phyloP scores from a whole-genome alignment of 495 filamentous ascomycete genomes.

The Neurospora hispaniola region DNA sequence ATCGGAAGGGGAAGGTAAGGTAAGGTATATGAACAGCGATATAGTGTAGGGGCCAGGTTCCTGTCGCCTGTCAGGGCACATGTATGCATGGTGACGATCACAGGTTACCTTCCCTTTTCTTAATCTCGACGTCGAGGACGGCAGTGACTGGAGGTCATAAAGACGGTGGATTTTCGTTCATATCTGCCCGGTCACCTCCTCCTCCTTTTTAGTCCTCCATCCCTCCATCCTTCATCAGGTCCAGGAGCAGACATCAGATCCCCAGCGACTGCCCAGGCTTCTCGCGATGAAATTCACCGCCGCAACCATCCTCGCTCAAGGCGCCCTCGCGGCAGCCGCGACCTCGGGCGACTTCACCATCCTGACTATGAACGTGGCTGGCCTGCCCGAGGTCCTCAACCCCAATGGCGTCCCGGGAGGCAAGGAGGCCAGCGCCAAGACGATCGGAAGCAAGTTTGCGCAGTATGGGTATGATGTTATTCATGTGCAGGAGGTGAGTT shows the following conservation, averaged over 20 bases:
- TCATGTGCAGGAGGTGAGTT: constrained; percentile 46
- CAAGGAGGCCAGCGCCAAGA: constrained; percentile 38
- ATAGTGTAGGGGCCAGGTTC: neutral
- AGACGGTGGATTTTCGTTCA: neutral
- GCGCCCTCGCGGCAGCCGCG: neutral
- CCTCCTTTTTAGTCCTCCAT: neutral
- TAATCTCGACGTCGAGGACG: neutral
- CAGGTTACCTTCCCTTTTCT: neutral
- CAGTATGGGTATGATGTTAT: constrained; percentile 47
- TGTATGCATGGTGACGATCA: neutral
- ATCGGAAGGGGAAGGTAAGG: neutral
- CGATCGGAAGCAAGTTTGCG: constrained; percentile 39
- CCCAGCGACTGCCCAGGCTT: neutral
- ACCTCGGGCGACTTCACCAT: constrained; percentile 35
- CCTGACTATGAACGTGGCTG: constrained; percentile 51
- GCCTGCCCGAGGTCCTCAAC: constrained; percentile 44
- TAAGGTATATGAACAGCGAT: neutral
- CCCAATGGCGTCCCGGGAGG: constrained; percentile 42
- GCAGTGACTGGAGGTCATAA: neutral
- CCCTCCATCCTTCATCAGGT: neutral
- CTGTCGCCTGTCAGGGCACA: neutral
- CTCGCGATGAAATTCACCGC: neutral
- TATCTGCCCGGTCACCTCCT: neutral
- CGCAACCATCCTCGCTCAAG: neutral
- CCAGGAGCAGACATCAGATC: neutral